These are phyloP conservation scores for Apiospora rasikravindrae DNA, from an alignment of 2,329 filamentous ascomycete genomes.

Conservation along the genomic window DNA sequence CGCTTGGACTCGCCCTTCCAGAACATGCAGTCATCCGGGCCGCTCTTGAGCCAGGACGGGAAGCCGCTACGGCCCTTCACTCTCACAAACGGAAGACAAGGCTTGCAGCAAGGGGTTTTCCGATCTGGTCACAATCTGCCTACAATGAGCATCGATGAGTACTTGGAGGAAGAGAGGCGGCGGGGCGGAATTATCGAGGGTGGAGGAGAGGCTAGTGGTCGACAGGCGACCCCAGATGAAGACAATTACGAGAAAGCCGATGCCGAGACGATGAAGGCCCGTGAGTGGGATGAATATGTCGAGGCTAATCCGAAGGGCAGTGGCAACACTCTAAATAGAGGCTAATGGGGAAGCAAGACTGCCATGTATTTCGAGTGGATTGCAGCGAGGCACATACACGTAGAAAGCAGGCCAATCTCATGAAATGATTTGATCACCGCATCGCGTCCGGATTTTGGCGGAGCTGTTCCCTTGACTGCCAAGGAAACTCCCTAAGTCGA, in stretches of 20 bases:
- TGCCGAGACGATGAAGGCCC: constrained; percentile 88
- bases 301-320: constrained; percentile 87
- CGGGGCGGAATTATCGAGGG: constrained; percentile 91
- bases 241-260: constrained; percentile 90
- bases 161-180: constrained; percentile 86
- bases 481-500: too few relatives aligned
- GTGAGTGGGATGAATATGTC: constrained; percentile 93
- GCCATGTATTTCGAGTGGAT: neutral
- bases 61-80: constrained; percentile 93
- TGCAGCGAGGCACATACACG: neutral
- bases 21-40: constrained; percentile 62
- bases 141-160: constrained; percentile 98
- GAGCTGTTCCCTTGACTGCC: neutral
- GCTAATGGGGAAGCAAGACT: constrained; percentile 38
- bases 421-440: neutral
- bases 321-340: constrained; percentile 84
- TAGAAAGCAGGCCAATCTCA: neutral
- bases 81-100: constrained; percentile 76
- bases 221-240: constrained; percentile 78
- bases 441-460: too few relatives aligned
- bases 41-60: constrained; percentile 77
- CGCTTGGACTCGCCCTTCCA: constrained; percentile 71
- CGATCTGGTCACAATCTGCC: constrained; percentile 89
- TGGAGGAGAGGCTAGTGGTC: constrained; percentile 76
- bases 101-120: constrained; percentile 82